Percentiles rank a stretch among this genome's conserved stretches.
Evolutionary conservation across 495 filamentous ascomycete genomes (phyloP).

Genomic region (Collariella sp.): DNA sequence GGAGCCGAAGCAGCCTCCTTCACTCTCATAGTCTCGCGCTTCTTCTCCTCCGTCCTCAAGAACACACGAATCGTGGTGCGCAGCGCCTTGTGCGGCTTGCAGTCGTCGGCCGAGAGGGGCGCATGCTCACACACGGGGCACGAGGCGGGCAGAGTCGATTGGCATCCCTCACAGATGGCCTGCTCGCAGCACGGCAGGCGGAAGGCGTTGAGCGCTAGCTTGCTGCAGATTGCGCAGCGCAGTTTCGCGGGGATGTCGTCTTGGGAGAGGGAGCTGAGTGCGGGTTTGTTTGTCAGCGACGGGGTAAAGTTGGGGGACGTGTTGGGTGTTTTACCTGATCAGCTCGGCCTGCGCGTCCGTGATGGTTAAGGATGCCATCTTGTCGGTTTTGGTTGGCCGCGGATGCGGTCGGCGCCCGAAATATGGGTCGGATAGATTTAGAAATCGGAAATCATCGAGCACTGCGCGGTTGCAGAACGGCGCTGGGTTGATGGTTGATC

Average conservation of each 20-base stretch:
- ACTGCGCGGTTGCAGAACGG: background rate
- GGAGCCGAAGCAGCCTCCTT: slow-evolving; percentile 38
- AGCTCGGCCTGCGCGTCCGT: slow-evolving; percentile 28
- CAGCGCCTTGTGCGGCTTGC: slow-evolving; percentile 79
- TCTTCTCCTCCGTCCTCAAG: slow-evolving; percentile 80
- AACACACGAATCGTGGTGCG: slow-evolving; percentile 86
- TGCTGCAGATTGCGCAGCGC: slow-evolving; percentile 85
- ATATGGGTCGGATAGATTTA: background rate
- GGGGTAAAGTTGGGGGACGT: background rate
- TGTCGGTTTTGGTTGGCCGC: slow-evolving; percentile 9
- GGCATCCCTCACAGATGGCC: slow-evolving; percentile 83
- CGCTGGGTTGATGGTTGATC: background rate
- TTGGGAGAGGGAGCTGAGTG: slow-evolving; percentile 62
- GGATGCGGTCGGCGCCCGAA: slow-evolving; percentile 6
- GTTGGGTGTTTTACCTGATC: slow-evolving; percentile 28
- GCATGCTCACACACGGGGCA: slow-evolving; percentile 92
- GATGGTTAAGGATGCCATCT: slow-evolving; percentile 21
- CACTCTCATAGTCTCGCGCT: slow-evolving; percentile 52
- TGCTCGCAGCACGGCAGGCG: slow-evolving; percentile 92
- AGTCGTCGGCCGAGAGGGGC: slow-evolving; percentile 75
- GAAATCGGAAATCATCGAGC: slow-evolving; percentile 10
- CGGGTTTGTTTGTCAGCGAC: slow-evolving; percentile 16
- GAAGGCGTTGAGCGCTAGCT: slow-evolving; percentile 83
- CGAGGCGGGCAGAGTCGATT: slow-evolving; percentile 62
- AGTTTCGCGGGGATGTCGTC: slow-evolving; percentile 92